phyloP scores from a whole-genome alignment of 1,284 basidiomycete species.

The Ceratobasidium sp. region DNA sequence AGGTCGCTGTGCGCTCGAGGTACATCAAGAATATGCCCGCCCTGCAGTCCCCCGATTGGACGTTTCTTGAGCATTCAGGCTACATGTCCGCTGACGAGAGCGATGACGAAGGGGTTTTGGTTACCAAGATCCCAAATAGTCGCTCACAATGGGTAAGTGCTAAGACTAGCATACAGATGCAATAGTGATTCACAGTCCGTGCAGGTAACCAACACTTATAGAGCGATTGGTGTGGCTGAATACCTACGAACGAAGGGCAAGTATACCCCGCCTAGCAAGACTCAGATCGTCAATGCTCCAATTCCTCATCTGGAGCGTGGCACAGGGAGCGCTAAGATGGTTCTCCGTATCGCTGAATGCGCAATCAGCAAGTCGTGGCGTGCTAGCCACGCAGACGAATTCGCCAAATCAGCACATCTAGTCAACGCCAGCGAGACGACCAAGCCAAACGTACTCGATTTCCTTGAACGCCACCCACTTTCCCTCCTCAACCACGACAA shows the following conservation, averaged over 20 bases:
- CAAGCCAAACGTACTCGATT: not conserved
- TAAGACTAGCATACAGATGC: not conserved
- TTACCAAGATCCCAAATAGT: not conserved
- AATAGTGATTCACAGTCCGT: not conserved
- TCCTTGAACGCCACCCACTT: not conserved
- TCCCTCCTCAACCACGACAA: not conserved
- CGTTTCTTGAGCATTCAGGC: not conserved
- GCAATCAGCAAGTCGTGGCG: not conserved
- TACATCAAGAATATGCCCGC: not conserved
- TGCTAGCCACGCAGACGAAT: not conserved
- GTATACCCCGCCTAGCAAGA: not conserved
- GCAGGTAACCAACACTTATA: not conserved
- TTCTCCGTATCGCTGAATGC: not conserved
- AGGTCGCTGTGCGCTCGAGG: not conserved
- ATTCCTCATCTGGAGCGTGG: constrained; percentile 4
- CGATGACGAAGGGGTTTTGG: not conserved
- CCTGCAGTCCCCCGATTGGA: not conserved
- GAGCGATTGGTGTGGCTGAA: not conserved
- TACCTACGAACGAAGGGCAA: not conserved
- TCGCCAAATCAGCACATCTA: not conserved
- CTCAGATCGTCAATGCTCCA: not conserved
- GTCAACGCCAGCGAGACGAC: not conserved
- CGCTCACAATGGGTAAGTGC: not conserved
- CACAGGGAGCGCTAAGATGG: not conserved
- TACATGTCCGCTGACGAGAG: constrained; percentile 10